Evolutionary conservation across 169 alveolate genomes (phyloP).

Genomic region (Plasmodium knowlesi): DNA sequence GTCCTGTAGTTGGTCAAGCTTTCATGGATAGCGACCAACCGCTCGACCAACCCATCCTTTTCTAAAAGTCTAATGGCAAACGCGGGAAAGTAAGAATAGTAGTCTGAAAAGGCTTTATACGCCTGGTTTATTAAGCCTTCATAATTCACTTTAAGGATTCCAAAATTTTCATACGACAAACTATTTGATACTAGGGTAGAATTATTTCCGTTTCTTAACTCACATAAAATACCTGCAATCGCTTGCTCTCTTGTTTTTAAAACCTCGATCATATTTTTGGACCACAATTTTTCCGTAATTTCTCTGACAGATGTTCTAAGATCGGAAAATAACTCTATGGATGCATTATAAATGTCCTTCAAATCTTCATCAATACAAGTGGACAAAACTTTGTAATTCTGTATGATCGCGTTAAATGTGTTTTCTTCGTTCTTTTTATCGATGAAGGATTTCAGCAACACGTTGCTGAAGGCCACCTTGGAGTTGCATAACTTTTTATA

Average conservation of each 20-base stretch:
- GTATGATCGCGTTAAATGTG: slow-evolving; percentile 25
- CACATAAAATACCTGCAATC: slow-evolving; percentile 62
- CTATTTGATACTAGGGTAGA: slow-evolving; percentile 20
- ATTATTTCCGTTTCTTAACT: slow-evolving; percentile 46
- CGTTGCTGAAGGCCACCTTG: slow-evolving; percentile 34
- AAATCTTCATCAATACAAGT: slow-evolving; percentile 51
- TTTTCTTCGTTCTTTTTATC: slow-evolving; percentile 29
- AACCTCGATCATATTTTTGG: slow-evolving; percentile 49
- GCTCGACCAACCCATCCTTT: slow-evolving; percentile 50
- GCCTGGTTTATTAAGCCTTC: slow-evolving; percentile 40
- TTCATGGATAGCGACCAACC: slow-evolving; percentile 32
- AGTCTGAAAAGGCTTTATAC: slow-evolving; percentile 50
- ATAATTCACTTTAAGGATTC: slow-evolving; percentile 42
- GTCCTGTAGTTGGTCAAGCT: slow-evolving; percentile 52
- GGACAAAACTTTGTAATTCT: slow-evolving; percentile 25
- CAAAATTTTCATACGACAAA: slow-evolving; percentile 47
- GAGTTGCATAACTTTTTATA: slow-evolving; percentile 61
- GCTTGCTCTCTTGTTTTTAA: slow-evolving; percentile 56
- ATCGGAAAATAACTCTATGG: slow-evolving; percentile 30
- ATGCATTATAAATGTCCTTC: slow-evolving; percentile 26
- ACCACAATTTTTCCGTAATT: slow-evolving; percentile 39
- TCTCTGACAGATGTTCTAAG: slow-evolving; percentile 25
- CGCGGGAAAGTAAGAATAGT: slow-evolving; percentile 43
- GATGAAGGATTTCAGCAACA: slow-evolving; percentile 53
- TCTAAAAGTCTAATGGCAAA: slow-evolving; percentile 21